These are phyloP conservation scores for Leccinum angustisporum DNA, from an alignment of 1,284 basidiomycete genomes.

Conservation along the genomic window DNA sequence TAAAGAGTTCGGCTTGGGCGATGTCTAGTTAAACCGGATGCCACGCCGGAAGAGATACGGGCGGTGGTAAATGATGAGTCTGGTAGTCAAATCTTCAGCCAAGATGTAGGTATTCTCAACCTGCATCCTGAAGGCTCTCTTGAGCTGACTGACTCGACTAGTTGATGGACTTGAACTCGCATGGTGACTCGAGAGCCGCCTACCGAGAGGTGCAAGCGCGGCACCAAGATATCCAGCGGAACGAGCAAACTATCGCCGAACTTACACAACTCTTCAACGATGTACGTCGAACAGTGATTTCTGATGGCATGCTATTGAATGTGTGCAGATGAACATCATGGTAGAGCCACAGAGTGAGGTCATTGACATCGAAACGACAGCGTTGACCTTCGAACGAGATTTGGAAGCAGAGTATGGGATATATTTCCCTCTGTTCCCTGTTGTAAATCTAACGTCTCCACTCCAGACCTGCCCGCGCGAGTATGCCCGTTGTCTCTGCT, in stretches of 20 bases:
- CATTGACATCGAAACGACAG: constrained; percentile 80
- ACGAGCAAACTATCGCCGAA: constrained; percentile 90
- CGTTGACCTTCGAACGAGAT: constrained; percentile 77
- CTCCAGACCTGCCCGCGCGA: constrained; percentile 64
- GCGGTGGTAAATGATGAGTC: no score
- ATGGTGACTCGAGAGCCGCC: constrained; percentile 79
- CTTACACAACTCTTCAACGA: constrained; percentile 96
- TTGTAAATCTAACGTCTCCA: constrained; percentile 11
- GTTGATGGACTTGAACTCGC: no score
- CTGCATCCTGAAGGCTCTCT: no score
- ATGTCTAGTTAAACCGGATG: no score
- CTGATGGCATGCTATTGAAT: constrained; percentile 4
- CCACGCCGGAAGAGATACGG: no score
- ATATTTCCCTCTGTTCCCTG: neutral
- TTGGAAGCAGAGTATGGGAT: constrained; percentile 70
- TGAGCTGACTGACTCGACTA: no score
- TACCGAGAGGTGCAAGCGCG: constrained; percentile 96
- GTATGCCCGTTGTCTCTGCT: no score
- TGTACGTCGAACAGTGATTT: constrained; percentile 41
- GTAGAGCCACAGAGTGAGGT: constrained; percentile 57
- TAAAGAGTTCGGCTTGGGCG: no score
- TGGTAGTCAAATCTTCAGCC: no score
- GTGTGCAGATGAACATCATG: constrained; percentile 61
- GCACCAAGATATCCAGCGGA: constrained; percentile 93
- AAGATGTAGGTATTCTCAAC: no score